A percentile compares a stretch with the other conserved stretches of the same genome.
These are phyloP conservation scores for Ramaria sp. DNA, from an alignment of 768 basidiomycete genomes.

Conservation along the genomic window DNA sequence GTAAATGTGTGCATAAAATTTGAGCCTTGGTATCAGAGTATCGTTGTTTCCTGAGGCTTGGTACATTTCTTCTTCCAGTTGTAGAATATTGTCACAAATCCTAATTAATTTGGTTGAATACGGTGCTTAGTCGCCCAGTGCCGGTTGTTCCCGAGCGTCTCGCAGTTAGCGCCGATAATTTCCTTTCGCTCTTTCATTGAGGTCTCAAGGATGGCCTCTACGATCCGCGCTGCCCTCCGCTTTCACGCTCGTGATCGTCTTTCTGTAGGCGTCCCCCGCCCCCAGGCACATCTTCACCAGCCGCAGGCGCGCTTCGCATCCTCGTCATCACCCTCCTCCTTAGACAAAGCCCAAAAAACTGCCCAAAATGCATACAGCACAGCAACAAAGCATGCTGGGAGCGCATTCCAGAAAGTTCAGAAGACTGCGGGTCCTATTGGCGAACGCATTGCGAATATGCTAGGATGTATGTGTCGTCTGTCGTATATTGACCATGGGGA, in stretches of 20 bases:
- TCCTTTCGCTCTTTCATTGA: constrained; percentile 29
- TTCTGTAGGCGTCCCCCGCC: neutral
- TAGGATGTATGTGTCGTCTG: constrained; percentile 35
- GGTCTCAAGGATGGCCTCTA: constrained; percentile 1
- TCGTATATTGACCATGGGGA: constrained; percentile 3
- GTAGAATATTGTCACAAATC: neutral
- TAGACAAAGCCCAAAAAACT: constrained; percentile 52
- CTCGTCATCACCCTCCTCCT: constrained; percentile 24
- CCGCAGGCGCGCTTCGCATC: constrained; percentile 24
- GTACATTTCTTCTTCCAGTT: neutral
- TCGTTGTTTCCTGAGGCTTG: neutral
- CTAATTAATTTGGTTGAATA: neutral
- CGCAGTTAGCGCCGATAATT: constrained; percentile 18
- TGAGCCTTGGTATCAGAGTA: too few relatives aligned
- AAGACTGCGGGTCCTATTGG: constrained; percentile 38
- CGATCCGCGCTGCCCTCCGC: neutral
- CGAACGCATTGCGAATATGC: constrained; percentile 43
- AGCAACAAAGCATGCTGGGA: constrained; percentile 46
- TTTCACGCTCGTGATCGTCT: neutral
- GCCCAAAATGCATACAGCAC: constrained; percentile 53
- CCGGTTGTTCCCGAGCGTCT: neutral
- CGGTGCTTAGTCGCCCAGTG: neutral
- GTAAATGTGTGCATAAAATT: too few relatives aligned
- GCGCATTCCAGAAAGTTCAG: constrained; percentile 39
- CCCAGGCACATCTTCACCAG: constrained; percentile 8